Evolutionary conservation across 441 rosid genomes (phyloP), one percentile per base, ranked within the genome.

Genomic region (Mallotus repandus): DNA sequence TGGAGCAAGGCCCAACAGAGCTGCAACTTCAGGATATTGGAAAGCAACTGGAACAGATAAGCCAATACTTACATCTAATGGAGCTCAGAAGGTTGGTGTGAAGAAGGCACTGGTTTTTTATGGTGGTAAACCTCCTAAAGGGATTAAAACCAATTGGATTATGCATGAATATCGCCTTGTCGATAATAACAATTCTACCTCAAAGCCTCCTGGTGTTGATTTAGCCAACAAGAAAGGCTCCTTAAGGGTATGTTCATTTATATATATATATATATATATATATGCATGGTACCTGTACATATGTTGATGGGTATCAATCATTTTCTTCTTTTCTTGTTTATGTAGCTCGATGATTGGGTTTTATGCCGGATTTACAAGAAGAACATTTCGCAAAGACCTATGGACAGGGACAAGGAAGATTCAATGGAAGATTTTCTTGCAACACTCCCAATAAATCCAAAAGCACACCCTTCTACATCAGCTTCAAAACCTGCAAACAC

Each of bases 1-100:
- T 64, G 97, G 97, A 1, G 95, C 92, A 9, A 83, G 98, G 80
- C 97, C 98, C 0, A 94, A 94, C 57, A 79, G 98, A 56, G 97
- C 98, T 12, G 98, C 98, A 38, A 92, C 98, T 48, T 92, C 97
- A 5, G 98, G 98, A 43, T 94, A 94, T 45, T 94, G 98, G 98
- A 94, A 94, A 82, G 98, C 98, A 2, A 94, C 98, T 0, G 98
- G 97, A 55, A 94, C 92, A 0, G 98, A 94, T 76, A 94, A 92
- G 80, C 97, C 97, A 2, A 90, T 94, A 61, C 76, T 92, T 66
- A 84, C 90, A 1, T 81, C 84, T 16, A 80, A 79, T 22, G 90
- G 90, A 64, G 83, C 73, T 68, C 92, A 85, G 50, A 92, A 88
- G 76, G 95, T 92, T 69, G 98, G 98, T 0, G 98, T 94, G 29